phyloP scores from a whole-genome alignment of 352 stramenopile genomes.

The Globisporangium megalacanthum region DNA sequence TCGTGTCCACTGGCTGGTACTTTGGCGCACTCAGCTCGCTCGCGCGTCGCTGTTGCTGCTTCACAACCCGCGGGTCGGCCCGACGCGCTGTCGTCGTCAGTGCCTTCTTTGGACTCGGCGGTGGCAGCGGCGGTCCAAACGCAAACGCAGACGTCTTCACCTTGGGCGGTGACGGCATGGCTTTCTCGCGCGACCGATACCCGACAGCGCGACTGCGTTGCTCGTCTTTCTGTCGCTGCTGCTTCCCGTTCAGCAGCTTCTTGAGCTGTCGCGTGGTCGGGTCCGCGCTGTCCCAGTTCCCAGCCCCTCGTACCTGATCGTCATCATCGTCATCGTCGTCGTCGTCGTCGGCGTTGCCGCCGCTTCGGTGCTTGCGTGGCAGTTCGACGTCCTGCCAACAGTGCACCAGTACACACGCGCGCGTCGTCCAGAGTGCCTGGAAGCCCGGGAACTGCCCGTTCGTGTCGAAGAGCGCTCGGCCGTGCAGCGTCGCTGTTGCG shows the following conservation, averaged over 20 bases:
- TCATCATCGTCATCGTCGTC: constrained; percentile 8
- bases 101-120: constrained; percentile 22
- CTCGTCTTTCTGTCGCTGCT: constrained; percentile 68
- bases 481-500: constrained; percentile 1
- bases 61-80: constrained; percentile 28
- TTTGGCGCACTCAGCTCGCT: constrained; percentile 66
- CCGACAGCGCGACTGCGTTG: constrained; percentile 51
- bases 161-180: constrained; percentile 42
- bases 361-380: constrained; percentile 12
- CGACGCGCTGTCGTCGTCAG: constrained; percentile 24
- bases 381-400: constrained; percentile 35
- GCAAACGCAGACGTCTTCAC: constrained; percentile 41
- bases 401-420: constrained; percentile 46
- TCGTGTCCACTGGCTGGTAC: constrained; percentile 51
- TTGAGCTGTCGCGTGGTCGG: constrained; percentile 12
- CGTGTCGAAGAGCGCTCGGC: constrained; percentile 39
- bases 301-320: constrained; percentile 10
- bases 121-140: constrained; percentile 40
- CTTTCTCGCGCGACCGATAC: constrained; percentile 56
- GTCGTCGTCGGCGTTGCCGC: constrained; percentile 2
- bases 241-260: constrained; percentile 37
- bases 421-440: constrained; percentile 42
- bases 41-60: constrained; percentile 46
- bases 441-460: constrained; percentile 29
- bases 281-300: constrained; percentile 20